These are phyloP conservation scores for Apiosordaria backusii DNA, from an alignment of 495 filamentous ascomycete genomes.

Conservation along the genomic window DNA sequence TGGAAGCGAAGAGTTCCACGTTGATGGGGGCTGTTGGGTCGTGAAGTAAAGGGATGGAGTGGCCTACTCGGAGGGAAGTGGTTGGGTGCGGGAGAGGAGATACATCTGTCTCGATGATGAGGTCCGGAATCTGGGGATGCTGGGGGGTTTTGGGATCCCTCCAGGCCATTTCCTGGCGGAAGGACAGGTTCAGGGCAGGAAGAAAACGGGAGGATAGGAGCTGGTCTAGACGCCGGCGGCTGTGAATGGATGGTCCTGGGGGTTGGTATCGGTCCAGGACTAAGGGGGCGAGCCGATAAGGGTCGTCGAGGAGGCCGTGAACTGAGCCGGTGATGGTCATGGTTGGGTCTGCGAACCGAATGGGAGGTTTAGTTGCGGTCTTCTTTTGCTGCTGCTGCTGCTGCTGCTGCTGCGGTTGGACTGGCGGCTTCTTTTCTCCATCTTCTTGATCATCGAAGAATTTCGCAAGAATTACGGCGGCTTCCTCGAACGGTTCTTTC, in stretches of 20 bases:
- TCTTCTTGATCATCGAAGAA: not conserved
- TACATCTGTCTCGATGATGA: slow-evolving; percentile 27
- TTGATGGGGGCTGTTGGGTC: slow-evolving; percentile 16
- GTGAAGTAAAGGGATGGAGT: slow-evolving; percentile 20
- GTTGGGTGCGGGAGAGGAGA: slow-evolving; percentile 23
- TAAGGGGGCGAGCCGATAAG: slow-evolving; percentile 20
- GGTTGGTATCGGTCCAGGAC: slow-evolving; percentile 26
- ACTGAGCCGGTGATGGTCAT: slow-evolving; percentile 24
- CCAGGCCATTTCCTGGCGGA: slow-evolving; percentile 27
- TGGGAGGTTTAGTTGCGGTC: not conserved
- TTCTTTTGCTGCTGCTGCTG: not conserved
- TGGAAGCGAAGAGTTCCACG: slow-evolving; percentile 24
- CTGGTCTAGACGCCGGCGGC: slow-evolving; percentile 21
- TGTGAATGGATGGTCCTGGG: slow-evolving; percentile 26
- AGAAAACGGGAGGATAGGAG: slow-evolving; percentile 24
- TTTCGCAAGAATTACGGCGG: not conserved
- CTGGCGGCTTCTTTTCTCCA: not conserved
- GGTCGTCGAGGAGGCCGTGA: slow-evolving; percentile 28
- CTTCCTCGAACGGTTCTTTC: slow-evolving; percentile 13
- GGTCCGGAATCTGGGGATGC: not conserved
- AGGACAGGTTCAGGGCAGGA: slow-evolving; percentile 17
- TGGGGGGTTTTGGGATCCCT: not conserved
- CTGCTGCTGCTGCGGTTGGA: too few relatives aligned
- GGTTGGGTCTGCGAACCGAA: slow-evolving; percentile 22
- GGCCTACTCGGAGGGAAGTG: slow-evolving; percentile 21